Evolutionary conservation across 1,284 basidiomycete species (phyloP).

Genomic region (Kalmanozyma brasiliensis): DNA sequence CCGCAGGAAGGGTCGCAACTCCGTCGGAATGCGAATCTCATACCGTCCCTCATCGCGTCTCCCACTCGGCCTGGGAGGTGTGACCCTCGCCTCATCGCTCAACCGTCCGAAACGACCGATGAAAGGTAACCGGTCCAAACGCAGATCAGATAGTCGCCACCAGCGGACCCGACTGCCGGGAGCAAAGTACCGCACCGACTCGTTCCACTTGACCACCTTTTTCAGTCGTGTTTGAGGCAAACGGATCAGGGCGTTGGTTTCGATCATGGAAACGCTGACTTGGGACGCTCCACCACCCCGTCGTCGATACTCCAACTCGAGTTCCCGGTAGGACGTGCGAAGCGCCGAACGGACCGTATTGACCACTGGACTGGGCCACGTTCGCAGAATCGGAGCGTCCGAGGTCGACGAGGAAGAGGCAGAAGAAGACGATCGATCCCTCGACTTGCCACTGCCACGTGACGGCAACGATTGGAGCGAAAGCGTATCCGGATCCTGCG

Average conservation of each 20-base stretch:
- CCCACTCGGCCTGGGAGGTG: not conserved
- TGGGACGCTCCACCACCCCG: conserved; percentile 11
- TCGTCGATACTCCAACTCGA: conserved; percentile 26
- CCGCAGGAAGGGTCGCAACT: conserved; percentile 25
- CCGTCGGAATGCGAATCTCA: conserved; percentile 23
- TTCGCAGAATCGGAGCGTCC: conserved; percentile 10
- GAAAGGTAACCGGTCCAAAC: conserved; percentile 23
- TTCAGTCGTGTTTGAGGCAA: conserved; percentile 32
- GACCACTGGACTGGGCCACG: conserved; percentile 33
- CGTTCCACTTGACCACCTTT: conserved; percentile 49
- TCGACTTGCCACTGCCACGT: conserved; percentile 19
- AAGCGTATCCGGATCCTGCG: conserved; percentile 40
- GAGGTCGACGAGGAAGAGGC: conserved; percentile 3
- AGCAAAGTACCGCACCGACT: conserved; percentile 31
- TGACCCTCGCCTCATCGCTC: conserved; percentile 1
- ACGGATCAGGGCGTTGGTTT: conserved; percentile 25
- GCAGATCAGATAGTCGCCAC: conserved; percentile 16
- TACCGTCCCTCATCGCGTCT: conserved; percentile 12
- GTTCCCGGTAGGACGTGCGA: conserved; percentile 27
- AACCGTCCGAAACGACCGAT: conserved; percentile 18
- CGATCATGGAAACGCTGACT: conserved; percentile 33
- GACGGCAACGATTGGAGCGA: conserved; percentile 25
- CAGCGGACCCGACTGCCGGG: conserved; percentile 8
- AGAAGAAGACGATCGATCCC: conserved; percentile 22
- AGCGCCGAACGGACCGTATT: conserved; percentile 33